These are phyloP conservation scores for Boletus vermiculosoides DNA, from an alignment of 768 basidiomycete species.

Conservation along the genomic window DNA sequence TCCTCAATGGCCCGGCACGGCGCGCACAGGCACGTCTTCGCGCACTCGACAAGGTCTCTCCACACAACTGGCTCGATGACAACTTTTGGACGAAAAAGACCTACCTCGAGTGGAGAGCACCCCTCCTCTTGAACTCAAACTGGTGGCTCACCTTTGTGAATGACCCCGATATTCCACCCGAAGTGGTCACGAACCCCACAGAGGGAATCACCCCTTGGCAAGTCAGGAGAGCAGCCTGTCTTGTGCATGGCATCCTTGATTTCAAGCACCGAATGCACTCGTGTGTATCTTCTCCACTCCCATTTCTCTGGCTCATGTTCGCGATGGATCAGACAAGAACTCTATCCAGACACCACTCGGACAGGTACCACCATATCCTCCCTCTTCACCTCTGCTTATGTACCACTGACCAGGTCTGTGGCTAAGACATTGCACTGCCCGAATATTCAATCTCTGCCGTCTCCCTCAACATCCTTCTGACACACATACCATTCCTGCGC, in stretches of 20 bases:
- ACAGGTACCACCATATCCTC: slow-evolving; percentile 47
- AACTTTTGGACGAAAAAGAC: slow-evolving; percentile 88
- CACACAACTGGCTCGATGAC: slow-evolving; percentile 92
- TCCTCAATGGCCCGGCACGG: slow-evolving; percentile 9
- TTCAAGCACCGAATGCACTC: slow-evolving; percentile 65
- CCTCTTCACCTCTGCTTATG: neutral
- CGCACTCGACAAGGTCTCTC: slow-evolving; percentile 82
- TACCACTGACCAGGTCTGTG: slow-evolving; percentile 47
- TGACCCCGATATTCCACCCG: slow-evolving; percentile 59
- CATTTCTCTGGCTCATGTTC: slow-evolving; percentile 5
- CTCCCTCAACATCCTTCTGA: slow-evolving; percentile 72
- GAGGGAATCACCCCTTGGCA: slow-evolving; percentile 76
- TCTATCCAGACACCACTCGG: slow-evolving; percentile 68
- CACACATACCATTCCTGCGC: slow-evolving; percentile 45
- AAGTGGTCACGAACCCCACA: slow-evolving; percentile 24
- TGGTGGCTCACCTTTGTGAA: slow-evolving; percentile 92
- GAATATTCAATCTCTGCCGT: slow-evolving; percentile 76
- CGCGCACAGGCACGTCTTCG: slow-evolving; percentile 25
- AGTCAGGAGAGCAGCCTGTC: slow-evolving; percentile 79
- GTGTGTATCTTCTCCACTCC: slow-evolving; percentile 41
- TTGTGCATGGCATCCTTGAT: slow-evolving; percentile 66
- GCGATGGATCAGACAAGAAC: slow-evolving; percentile 51
- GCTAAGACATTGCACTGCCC: slow-evolving; percentile 55
- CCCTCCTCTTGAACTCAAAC: slow-evolving; percentile 86
- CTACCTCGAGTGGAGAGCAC: slow-evolving; percentile 85